Conservation (phyloP, 768 basidiomycete genomes). For the Leccinum incarnatum region DNA sequence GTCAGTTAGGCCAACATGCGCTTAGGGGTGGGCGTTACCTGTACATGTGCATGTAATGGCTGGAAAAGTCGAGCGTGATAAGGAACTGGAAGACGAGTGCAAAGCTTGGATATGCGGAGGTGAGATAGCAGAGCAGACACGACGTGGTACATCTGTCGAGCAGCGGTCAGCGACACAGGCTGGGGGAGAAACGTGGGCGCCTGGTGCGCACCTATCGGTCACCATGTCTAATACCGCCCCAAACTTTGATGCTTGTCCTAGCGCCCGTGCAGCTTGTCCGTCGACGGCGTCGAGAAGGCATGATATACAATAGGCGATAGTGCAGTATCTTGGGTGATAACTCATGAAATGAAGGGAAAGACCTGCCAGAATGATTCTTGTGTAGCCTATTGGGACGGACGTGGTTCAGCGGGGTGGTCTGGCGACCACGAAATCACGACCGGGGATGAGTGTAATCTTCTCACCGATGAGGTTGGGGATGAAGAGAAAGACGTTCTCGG, state of each 20-base stretch:
- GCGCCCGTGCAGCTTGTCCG: conserved; percentile 83
- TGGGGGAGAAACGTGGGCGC: not conserved
- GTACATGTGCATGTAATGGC: conserved; percentile 99
- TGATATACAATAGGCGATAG: conserved; percentile 83
- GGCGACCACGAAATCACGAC: not conserved
- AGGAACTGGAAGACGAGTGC: conserved; percentile 90
- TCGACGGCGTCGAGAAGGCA: conserved; percentile 95
- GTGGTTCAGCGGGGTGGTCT: conserved; percentile 1
- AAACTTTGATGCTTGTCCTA: conserved; percentile 93
- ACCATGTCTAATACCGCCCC: conserved; percentile 99
- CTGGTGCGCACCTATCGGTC: conserved; percentile 76
- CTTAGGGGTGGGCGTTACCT: conserved; percentile 50
- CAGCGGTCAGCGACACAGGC: not conserved
- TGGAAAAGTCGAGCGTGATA: conserved; percentile 95
- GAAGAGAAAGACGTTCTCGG: conserved; percentile 97
- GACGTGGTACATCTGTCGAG: conserved; percentile 90
- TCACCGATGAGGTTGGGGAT: conserved; percentile 93
- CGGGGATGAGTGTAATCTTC: conserved; percentile 19
- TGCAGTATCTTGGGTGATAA: conserved; percentile 91
- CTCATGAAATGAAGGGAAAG: conserved; percentile 91
- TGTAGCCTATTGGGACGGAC: conserved; percentile 60
- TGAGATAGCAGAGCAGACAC: conserved; percentile 90
- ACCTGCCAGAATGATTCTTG: conserved; percentile 86
- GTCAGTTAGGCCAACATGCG: conserved; percentile 4
- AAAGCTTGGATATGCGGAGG: conserved; percentile 82